phyloP scores from a whole-genome alignment of 805 yeast genomes.

The Wickerhamomyces queroliae region DNA sequence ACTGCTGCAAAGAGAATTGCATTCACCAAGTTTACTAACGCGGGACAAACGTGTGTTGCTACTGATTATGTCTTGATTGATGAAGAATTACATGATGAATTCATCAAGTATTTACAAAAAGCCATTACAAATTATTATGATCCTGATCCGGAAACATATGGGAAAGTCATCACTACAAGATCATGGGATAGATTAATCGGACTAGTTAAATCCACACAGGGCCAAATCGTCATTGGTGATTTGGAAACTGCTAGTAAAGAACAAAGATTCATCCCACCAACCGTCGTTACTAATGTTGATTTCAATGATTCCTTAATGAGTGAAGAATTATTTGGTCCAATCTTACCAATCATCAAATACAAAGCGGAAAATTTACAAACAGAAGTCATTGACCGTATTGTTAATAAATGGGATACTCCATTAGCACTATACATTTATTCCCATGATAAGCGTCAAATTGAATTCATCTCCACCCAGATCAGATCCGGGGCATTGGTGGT shows the following conservation, averaged over 20 bases:
- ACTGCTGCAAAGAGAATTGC: slow-evolving; percentile 55
- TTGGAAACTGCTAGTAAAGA: slow-evolving; percentile 16
- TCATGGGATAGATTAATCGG: slow-evolving; percentile 43
- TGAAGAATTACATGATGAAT: slow-evolving; percentile 44
- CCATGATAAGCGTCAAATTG: slow-evolving; percentile 38
- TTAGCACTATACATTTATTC: slow-evolving; percentile 73
- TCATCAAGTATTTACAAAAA: slow-evolving; percentile 38
- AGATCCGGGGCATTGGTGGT: slow-evolving; percentile 70
- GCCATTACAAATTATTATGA: slow-evolving; percentile 38
- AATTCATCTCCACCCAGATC: slow-evolving; percentile 41
- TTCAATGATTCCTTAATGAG: slow-evolving; percentile 70
- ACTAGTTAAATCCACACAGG: slow-evolving; percentile 44
- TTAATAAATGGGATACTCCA: slow-evolving; percentile 61
- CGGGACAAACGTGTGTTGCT: slow-evolving; percentile 90
- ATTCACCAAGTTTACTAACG: slow-evolving; percentile 75
- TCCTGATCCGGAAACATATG: slow-evolving; percentile 26
- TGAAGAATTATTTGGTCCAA: slow-evolving; percentile 80
- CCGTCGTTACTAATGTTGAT: slow-evolving; percentile 55
- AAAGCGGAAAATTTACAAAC: slow-evolving; percentile 32
- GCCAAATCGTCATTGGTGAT: slow-evolving; percentile 33
- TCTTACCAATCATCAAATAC: slow-evolving; percentile 67
- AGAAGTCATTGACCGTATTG: slow-evolving; percentile 37
- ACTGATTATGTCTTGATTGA: slow-evolving; percentile 80
- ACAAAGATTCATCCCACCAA: slow-evolving; percentile 60
- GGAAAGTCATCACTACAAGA: slow-evolving; percentile 56